Evolutionary conservation across 768 basidiomycete genomes (phyloP), one percentile per base, ranked within the genome.

Genomic region (Tulasnella sp.): DNA sequence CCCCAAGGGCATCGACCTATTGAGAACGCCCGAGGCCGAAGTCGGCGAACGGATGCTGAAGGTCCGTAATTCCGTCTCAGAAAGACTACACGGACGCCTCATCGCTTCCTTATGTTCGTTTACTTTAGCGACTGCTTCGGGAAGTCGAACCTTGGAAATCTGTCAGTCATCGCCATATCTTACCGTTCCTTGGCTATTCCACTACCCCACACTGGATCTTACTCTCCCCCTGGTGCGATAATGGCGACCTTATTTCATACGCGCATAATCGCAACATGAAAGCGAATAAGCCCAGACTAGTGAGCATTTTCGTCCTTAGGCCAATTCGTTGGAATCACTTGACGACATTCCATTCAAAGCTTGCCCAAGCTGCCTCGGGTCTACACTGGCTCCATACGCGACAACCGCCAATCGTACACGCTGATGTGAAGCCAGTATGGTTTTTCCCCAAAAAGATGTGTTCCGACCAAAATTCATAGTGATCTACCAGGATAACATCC

Each of bases 401-500:
- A 11, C 2, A 54, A 6, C 52, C 52, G 4, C 52, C 52, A n/a
- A 54, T 54, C 4, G 39, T 54, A 23, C 52, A 54, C 17, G 29
- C 35, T 11, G 52, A 54, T 27, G 42, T 54, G 23, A 54, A 54
- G 21, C 52, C 52, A 25, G 52, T 54, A 2, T 25, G n/a, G n/a
- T 8, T 4, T 19, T 32, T 4, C 34, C 34, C 3, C 25, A 15
- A 6, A n/a, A 1, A 3, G 9, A 31, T 7, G n/a, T n/a, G n/a
- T n/a, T n/a, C n/a, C 27, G 23, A 40, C 9, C 37, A 9, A 39
- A 2, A 2, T 14, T 51, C 1, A n/a, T n/a, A n/a, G n/a, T n/a
- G n/a, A n/a, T n/a, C n/a, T n/a, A 0, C 17, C n/a, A 54, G 52
- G 52, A 54, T 39, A 57, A 57, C 14, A 57, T 57, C 42, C n/a